phyloP scores from a whole-genome alignment of 2,329 filamentous ascomycete species.

The Aspergillus felis region DNA sequence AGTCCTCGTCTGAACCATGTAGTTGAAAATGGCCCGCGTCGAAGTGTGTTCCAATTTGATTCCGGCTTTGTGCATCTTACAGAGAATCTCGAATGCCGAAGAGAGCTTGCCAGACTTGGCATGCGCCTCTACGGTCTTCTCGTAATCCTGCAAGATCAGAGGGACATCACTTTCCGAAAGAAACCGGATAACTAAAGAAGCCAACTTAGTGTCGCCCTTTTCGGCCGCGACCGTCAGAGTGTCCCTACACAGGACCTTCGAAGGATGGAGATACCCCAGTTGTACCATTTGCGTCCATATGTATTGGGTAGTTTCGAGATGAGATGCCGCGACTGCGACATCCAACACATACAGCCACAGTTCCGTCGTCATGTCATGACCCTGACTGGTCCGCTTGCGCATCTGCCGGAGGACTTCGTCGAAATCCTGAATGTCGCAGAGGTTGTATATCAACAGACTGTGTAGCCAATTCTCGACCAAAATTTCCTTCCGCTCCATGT shows the following conservation, averaged over 20 bases:
- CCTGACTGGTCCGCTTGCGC: conserved; percentile 50
- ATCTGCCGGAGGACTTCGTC: conserved; percentile 73
- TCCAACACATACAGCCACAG: conserved; percentile 74
- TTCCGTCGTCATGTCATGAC: conserved; percentile 47
- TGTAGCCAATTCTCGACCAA: conserved; percentile 68
- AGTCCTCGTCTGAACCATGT: conserved; percentile 48
- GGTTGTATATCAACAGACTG: conserved; percentile 69
- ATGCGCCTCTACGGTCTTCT: conserved; percentile 71
- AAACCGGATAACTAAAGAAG: conserved; percentile 65
- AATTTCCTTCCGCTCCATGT: conserved; percentile 57
- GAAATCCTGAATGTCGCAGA: conserved; percentile 68
- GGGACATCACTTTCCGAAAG: conserved; percentile 56
- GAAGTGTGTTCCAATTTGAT: conserved; percentile 55
- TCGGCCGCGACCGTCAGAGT: conserved; percentile 69
- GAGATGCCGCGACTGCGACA: conserved; percentile 59
- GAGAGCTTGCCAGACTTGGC: conserved; percentile 56
- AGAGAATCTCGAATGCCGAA: conserved; percentile 65
- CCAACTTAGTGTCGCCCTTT: conserved; percentile 63
- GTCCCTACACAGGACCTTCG: conserved; percentile 62
- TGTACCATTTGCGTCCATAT: conserved; percentile 69
- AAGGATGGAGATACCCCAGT: conserved; percentile 55
- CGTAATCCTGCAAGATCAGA: conserved; percentile 68
- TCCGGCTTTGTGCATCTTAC: conserved; percentile 67
- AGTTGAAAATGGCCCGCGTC: conserved; percentile 59
- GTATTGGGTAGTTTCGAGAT: conserved; percentile 62